A percentile compares a stretch with the other conserved stretches of the same genome.
Evolutionary conservation across 805 yeast genomes (phyloP).

Genomic region (Nakazawaea sp.): DNA sequence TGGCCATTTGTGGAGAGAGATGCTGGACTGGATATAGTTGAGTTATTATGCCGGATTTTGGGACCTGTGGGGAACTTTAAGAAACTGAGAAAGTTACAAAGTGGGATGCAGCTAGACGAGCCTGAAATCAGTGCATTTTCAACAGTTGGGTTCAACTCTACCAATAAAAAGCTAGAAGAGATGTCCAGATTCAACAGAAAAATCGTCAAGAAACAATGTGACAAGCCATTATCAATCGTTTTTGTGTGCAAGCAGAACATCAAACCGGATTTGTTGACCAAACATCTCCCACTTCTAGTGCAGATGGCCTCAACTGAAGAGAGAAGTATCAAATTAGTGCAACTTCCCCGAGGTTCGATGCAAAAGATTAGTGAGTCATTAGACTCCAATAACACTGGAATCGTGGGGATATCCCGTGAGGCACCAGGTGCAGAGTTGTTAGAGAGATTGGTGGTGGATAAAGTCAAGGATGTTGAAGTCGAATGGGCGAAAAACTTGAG

Average conservation of each 20-base stretch:
- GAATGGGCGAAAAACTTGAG: slow-evolving; percentile 37
- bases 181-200: slow-evolving; percentile 25
- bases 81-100: slow-evolving; percentile 2
- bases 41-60: slow-evolving; percentile 20
- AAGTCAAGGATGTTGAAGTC: slow-evolving; percentile 30
- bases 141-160: slow-evolving; percentile 48
- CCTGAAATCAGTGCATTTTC: slow-evolving; percentile 22
- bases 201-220: slow-evolving; percentile 13
- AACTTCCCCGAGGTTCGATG: slow-evolving; percentile 43
- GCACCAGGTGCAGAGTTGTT: slow-evolving; percentile 23
- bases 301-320: slow-evolving; percentile 32
- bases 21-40: slow-evolving; percentile 22
- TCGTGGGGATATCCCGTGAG: slow-evolving; percentile 27
- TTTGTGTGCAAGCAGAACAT: slow-evolving; percentile 60
- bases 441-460: slow-evolving; percentile 8
- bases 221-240: slow-evolving; percentile 27
- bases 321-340: slow-evolving; percentile 46
- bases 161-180: slow-evolving; percentile 38
- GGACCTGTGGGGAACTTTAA: slow-evolving; percentile 21
- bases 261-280: slow-evolving; percentile 39
- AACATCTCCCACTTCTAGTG: slow-evolving; percentile 52
- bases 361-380: slow-evolving; percentile 24
- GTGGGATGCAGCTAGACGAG: slow-evolving; percentile 13
- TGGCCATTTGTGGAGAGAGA: slow-evolving; percentile 36
- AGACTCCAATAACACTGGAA: slow-evolving; percentile 22